Evolutionary conservation across 768 basidiomycete genomes (phyloP).

Genomic region (Trametes coccinea): DNA sequence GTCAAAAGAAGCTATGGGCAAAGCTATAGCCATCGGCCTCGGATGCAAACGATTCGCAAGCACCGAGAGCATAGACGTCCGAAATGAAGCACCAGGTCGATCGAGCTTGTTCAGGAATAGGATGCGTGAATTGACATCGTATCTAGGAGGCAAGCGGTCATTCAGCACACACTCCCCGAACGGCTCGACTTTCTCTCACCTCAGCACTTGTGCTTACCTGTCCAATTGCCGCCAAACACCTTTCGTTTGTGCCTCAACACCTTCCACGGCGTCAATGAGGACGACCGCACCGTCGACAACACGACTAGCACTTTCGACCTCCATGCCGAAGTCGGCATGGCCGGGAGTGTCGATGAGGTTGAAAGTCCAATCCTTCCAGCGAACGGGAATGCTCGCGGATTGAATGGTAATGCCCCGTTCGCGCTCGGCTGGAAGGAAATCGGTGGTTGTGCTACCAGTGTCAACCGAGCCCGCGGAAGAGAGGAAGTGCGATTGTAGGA

Average conservation of each 20-base stretch:
- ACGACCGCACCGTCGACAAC: slow-evolving; percentile 90
- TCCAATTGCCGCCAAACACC: slow-evolving; percentile 88
- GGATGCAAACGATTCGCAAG: slow-evolving; percentile 75
- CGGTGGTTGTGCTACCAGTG: slow-evolving; percentile 87
- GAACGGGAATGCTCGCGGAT: slow-evolving; percentile 86
- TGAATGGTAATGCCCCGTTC: slow-evolving; percentile 93
- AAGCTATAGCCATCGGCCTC: slow-evolving; percentile 64
- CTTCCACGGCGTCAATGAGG: slow-evolving; percentile 87
- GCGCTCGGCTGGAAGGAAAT: slow-evolving; percentile 86
- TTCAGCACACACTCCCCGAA: neutral
- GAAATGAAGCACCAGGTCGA: slow-evolving; percentile 81
- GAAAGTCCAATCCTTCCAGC: slow-evolving; percentile 82
- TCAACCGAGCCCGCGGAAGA: slow-evolving; percentile 80
- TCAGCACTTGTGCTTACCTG: slow-evolving; percentile 54
- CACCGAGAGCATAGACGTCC: slow-evolving; percentile 68
- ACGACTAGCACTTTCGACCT: slow-evolving; percentile 90
- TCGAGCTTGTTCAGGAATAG: slow-evolving; percentile 89
- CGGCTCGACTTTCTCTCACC: slow-evolving; percentile 31
- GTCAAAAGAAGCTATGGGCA: slow-evolving; percentile 80
- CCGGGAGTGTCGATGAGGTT: slow-evolving; percentile 92
- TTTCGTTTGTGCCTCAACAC: slow-evolving; percentile 87
- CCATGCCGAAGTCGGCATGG: slow-evolving; percentile 96
- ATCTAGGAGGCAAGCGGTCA: slow-evolving; percentile 44
- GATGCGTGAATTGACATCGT: slow-evolving; percentile 75
- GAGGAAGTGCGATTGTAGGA: slow-evolving; percentile 73